These are phyloP conservation scores for Rhynchosporium graminicola DNA, from an alignment of 2,329 filamentous ascomycete species.

Conservation along the genomic window DNA sequence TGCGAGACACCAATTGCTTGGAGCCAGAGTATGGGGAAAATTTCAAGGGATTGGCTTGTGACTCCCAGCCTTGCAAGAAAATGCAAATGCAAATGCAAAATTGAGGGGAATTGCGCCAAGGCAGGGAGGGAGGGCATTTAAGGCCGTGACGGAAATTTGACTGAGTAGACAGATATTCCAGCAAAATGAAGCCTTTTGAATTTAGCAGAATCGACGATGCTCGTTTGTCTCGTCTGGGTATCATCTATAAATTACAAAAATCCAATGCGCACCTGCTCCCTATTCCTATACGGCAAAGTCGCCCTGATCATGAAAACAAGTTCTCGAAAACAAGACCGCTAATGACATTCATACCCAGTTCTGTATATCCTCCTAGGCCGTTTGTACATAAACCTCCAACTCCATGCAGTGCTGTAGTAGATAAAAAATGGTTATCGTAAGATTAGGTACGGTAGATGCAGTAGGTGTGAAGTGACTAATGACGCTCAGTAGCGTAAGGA, in stretches of 20 bases:
- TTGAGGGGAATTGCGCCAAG: no score
- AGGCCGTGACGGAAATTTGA: background rate
- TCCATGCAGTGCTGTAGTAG: slow-evolving; percentile 3
- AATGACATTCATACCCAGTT: background rate
- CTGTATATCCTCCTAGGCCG: background rate
- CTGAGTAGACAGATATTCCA: background rate
- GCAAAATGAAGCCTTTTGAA: background rate
- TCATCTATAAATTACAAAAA: slow-evolving; percentile 3
- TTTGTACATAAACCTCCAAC: background rate
- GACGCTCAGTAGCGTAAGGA: background rate
- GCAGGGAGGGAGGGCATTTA: no score
- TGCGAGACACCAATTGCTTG: background rate
- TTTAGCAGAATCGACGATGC: background rate
- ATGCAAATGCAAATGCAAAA: no score
- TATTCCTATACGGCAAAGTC: background rate
- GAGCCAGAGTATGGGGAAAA: no score
- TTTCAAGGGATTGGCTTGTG: no score
- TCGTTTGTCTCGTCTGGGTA: background rate
- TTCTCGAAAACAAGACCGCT: background rate
- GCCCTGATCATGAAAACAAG: background rate
- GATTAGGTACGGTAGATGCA: background rate
- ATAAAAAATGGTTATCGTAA: slow-evolving; percentile 1
- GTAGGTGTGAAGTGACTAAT: background rate
- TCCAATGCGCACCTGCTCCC: background rate
- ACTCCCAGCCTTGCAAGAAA: no score